Percentiles rank a stretch among this genome's conserved stretches.
phyloP scores from a whole-genome alignment of 148 eudicot species.

The Diospyros lotus region DNA sequence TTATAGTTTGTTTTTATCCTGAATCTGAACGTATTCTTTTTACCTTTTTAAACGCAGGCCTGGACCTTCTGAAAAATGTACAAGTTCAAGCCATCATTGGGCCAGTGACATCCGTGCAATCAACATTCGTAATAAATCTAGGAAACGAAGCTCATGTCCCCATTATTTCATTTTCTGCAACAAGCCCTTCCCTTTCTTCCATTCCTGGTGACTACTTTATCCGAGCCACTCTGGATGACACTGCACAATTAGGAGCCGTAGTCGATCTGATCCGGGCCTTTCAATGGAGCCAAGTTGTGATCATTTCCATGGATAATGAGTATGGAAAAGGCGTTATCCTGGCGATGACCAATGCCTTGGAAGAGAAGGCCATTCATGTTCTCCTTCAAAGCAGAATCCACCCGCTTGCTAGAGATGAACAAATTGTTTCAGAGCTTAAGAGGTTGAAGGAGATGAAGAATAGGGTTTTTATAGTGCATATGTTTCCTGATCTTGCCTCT shows the following conservation, averaged over 20 bases:
- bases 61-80: constrained; percentile 21
- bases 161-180: constrained; percentile 36
- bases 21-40: too few species aligned
- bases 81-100: constrained; percentile 14
- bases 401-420: constrained; percentile 27
- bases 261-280: constrained; percentile 27
- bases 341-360: constrained; percentile 29
- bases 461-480: constrained; percentile 38
- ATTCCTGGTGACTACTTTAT: constrained; percentile 34
- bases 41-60: constrained; percentile 8
- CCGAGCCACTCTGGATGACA: constrained; percentile 32
- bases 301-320: constrained; percentile 31
- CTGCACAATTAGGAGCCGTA: constrained; percentile 33
- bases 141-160: constrained; percentile 38
- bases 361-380: constrained; percentile 18
- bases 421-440: constrained; percentile 32
- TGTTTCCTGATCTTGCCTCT: constrained; percentile 15
- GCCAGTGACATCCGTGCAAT: constrained; percentile 14
- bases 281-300: constrained; percentile 41
- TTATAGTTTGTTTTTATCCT: too few species aligned
- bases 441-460: constrained; percentile 48
- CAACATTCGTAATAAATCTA: constrained; percentile 21
- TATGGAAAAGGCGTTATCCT: constrained; percentile 42
- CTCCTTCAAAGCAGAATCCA: constrained; percentile 31
- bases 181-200: constrained; percentile 43